Percentiles rank a stretch among this genome's conserved stretches.
Evolutionary conservation across 140 eudicot genomes (phyloP).

Genomic region (Eryngium alpinum): DNA sequence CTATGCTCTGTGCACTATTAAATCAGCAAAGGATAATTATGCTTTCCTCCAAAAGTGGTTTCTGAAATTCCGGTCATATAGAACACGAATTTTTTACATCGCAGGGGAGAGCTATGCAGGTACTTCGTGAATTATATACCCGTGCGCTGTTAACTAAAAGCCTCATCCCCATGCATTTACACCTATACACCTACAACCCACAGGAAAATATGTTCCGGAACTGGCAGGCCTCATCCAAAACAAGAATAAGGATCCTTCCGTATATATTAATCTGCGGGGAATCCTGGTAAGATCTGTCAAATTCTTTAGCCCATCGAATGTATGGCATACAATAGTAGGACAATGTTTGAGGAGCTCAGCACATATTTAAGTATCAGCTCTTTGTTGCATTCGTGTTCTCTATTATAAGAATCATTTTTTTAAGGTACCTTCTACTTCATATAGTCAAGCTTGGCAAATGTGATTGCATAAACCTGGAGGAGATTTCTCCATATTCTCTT

Average conservation of each 20-base stretch:
- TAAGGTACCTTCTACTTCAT: neutral
- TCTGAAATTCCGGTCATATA: slow-evolving; percentile 67
- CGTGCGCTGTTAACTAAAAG: too few relatives aligned
- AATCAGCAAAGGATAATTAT: slow-evolving; percentile 73
- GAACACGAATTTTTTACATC: slow-evolving; percentile 48
- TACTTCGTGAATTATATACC: neutral
- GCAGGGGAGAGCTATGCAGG: slow-evolving; percentile 99
- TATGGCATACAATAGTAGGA: neutral
- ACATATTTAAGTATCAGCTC: neutral
- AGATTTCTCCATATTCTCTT: neutral
- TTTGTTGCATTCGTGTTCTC: neutral
- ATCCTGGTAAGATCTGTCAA: slow-evolving; percentile 52
- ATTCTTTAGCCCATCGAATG: neutral
- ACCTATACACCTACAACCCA: neutral
- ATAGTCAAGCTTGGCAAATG: neutral
- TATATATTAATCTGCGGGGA: slow-evolving; percentile 66
- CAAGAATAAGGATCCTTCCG: slow-evolving; percentile 56
- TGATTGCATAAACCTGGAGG: neutral
- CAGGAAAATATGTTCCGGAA: slow-evolving; percentile 91
- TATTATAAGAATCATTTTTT: neutral
- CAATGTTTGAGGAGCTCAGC: neutral
- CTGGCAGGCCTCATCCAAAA: slow-evolving; percentile 76
- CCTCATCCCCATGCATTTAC: neutral
- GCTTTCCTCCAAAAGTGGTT: slow-evolving; percentile 86
- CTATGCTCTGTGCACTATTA: slow-evolving; percentile 8